phyloP scores from a whole-genome alignment of 2,329 filamentous ascomycete species.

The Sporothrix luriei region DNA sequence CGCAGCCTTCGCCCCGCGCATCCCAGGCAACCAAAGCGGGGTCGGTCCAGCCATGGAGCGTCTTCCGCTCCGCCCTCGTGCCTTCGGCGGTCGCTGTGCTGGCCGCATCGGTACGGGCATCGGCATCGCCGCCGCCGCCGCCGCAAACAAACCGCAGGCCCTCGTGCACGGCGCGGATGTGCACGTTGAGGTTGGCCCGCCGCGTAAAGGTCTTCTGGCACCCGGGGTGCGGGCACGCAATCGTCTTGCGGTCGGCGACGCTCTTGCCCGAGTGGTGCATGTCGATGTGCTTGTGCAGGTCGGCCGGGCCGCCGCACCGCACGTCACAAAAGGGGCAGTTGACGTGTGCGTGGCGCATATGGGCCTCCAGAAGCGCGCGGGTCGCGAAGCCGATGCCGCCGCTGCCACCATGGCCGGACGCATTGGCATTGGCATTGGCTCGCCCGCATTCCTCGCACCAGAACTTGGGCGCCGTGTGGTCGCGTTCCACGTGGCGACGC shows the following conservation, averaged over 20 bases:
- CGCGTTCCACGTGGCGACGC: conserved; percentile 68
- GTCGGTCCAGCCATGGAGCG: conserved; percentile 47
- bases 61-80: neutral
- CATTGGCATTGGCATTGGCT: conserved; percentile 29
- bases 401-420: conserved; percentile 40
- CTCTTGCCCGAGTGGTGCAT: conserved; percentile 68
- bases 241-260: conserved; percentile 65
- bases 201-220: conserved; percentile 81
- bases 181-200: conserved; percentile 77
- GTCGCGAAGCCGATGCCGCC: conserved; percentile 65
- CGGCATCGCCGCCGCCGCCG: too few species aligned
- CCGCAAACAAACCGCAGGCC: conserved; percentile 80
- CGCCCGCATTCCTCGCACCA: conserved; percentile 74
- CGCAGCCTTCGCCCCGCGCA: conserved; percentile 66
- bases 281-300: conserved; percentile 76
- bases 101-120: conserved; percentile 42
- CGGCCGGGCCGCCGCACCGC: conserved; percentile 65
- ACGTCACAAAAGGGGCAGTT: conserved; percentile 74
- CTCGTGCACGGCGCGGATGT: conserved; percentile 76
- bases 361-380: conserved; percentile 68
- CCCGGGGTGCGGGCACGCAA: conserved; percentile 65
- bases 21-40: conserved; percentile 65
- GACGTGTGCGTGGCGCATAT: conserved; percentile 73
- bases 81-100: neutral
- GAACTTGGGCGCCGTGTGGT: conserved; percentile 71